A percentile compares a stretch with the other conserved stretches of the same genome.
phyloP scores from a whole-genome alignment of 2,329 filamentous ascomycete genomes.

The Sclerotinia trifoliorum region DNA sequence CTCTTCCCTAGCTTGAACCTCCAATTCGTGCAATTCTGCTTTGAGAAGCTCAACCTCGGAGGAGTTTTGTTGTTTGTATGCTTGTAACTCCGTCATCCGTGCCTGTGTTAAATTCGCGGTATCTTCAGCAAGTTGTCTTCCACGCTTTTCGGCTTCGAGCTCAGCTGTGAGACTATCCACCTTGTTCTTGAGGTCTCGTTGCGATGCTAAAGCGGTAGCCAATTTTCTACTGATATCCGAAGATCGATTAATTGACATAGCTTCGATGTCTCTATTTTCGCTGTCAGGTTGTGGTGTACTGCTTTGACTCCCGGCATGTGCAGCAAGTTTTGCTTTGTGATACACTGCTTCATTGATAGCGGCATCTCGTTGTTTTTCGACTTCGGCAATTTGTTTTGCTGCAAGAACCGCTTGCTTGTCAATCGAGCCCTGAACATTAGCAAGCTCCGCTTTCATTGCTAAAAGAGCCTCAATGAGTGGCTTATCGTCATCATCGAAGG shows the following conservation, averaged over 20 bases:
- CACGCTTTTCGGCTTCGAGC: slow-evolving; percentile 75
- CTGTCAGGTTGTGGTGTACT: slow-evolving; percentile 59
- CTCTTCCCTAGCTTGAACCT: slow-evolving; percentile 78
- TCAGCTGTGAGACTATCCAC: slow-evolving; percentile 69
- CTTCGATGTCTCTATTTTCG: slow-evolving; percentile 58
- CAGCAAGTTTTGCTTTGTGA: slow-evolving; percentile 87
- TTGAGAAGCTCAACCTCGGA: slow-evolving; percentile 83
- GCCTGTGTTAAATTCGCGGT: slow-evolving; percentile 79
- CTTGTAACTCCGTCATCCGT: slow-evolving; percentile 79
- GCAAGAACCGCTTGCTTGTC: slow-evolving; percentile 84
- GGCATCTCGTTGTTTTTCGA: slow-evolving; percentile 89
- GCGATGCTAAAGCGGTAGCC: slow-evolving; percentile 73
- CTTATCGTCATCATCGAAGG: slow-evolving; percentile 87
- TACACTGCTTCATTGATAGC: slow-evolving; percentile 96
- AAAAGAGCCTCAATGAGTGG: slow-evolving; percentile 89
- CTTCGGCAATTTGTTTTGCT: slow-evolving; percentile 85
- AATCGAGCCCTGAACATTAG: slow-evolving; percentile 85
- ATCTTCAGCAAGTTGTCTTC: slow-evolving; percentile 83
- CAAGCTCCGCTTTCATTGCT: slow-evolving; percentile 84
- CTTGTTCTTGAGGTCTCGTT: slow-evolving; percentile 77
- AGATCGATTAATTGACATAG: slow-evolving; percentile 58
- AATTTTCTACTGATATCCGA: slow-evolving; percentile 79
- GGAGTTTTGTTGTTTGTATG: slow-evolving; percentile 77
- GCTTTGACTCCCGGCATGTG: slow-evolving; percentile 67
- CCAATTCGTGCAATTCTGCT: slow-evolving; percentile 76